These are phyloP conservation scores for Penicillium subrubescens DNA, from an alignment of 495 filamentous ascomycete species.

Conservation along the genomic window DNA sequence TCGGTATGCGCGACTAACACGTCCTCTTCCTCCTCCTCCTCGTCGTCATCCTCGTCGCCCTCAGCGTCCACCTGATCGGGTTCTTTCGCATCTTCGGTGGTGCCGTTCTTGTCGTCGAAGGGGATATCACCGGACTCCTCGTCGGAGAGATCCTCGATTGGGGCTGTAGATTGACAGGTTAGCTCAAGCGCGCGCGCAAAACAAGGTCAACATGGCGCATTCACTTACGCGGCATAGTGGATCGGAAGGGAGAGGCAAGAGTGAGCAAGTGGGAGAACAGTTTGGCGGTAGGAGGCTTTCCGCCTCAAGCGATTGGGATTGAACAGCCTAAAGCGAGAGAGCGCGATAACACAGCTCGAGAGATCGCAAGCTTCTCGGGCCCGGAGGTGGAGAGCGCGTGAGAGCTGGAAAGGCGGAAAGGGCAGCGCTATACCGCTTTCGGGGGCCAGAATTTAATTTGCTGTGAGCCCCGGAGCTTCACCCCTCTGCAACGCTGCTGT, in stretches of 20 bases:
- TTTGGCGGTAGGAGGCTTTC: conserved; percentile 28
- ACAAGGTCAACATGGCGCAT: conserved; percentile 16
- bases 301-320: conserved; percentile 3
- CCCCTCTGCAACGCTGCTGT: conserved; percentile 27
- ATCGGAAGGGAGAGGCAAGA: conserved; percentile 25
- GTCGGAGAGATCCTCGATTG: conserved; percentile 46
- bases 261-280: conserved; percentile 37
- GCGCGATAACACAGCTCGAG: not conserved
- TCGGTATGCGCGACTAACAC: conserved; percentile 32
- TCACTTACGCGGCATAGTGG: conserved; percentile 45
- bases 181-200: conserved; percentile 14
- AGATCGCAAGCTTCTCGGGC: conserved; percentile 1
- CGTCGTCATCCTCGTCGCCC: conserved; percentile 34
- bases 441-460: conserved; percentile 42
- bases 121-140: conserved; percentile 50
- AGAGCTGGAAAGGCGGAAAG: conserved; percentile 32
- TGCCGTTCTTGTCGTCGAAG: conserved; percentile 31
- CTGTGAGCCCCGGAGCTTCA: conserved; percentile 24
- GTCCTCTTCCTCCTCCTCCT: conserved; percentile 31
- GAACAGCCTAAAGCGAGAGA: not conserved
- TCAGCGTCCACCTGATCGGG: conserved; percentile 23
- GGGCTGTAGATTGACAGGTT: conserved; percentile 33
- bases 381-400: conserved; percentile 2
- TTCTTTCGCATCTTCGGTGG: conserved; percentile 14
- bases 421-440: conserved; percentile 38